Base-by-base conservation (phyloP, 225 moss, liverwort and hornwort species). In the Pseudoscleropodium purum region DNA sequence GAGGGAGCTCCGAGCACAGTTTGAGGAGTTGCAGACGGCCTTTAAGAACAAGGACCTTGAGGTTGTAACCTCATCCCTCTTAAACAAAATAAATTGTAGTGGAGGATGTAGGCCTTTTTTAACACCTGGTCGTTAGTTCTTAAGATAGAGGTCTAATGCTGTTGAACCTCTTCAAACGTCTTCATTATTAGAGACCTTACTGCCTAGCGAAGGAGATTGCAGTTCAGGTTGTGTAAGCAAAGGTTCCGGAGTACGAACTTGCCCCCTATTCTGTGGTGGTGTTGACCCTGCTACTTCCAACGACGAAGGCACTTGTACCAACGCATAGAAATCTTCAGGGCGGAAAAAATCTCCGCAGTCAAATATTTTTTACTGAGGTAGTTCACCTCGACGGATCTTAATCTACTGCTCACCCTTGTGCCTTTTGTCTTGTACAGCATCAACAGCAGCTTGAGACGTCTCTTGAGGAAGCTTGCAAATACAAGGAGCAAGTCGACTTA, bases 1-100 rank as follows among this genome's bases (percentile, higher is more conserved):
- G 64, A 95, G 84, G 90, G 95, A 94, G 84, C 90, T 94, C 57
- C 95, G 94, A 89, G 84, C 61, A 79, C 94, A 94, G 86, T 95
- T 95, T 60, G 90, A 91, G 60, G 93, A 95, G 70, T 90, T 98
- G 82, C 89, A 95, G 91, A 91, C 86, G 31, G 88, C 92, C 61
- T 94, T 87, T 67, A 93, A 96, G 77, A 51, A 91, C 33, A 97
- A 97, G 92, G 95, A 94, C 85, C 89, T 93, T 52, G 90, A 94
- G 94, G 93, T 93, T 80, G 41, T 60, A 61, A 83, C 60, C 60
- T 73, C 25, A 62, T 47, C 62, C 56, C 45, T 54, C 65, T 60
- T 29, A 43, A 64, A 57, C 75, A 56, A 47, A 4, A 24, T 12
- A 15, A 37, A 77, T 62, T 76, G 14, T 59, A 51, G 8, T 63